Base-by-base conservation (phyloP, 768 basidiomycete genomes). In the Cystoderma amianthinum region DNA sequence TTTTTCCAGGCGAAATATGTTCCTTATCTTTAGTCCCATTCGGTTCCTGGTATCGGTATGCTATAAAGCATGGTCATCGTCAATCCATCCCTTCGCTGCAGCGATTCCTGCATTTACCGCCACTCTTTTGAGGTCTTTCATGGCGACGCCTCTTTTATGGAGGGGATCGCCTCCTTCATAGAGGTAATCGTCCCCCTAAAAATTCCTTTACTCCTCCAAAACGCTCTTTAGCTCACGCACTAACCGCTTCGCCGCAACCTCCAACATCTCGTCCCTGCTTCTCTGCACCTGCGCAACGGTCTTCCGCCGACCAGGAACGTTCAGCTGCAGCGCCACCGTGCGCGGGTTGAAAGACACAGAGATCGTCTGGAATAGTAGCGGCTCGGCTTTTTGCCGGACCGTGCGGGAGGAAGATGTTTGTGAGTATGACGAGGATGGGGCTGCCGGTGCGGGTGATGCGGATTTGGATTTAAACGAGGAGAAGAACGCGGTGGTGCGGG, bases 401-500 rank as follows among this genome's bases (percentile, higher is more conserved):
- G 25, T 28, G 17, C 18, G 9, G 7, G 12, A 15, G 7, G 34
- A 7, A 9, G 34, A 19, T n/a, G 34, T 9, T 17, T 7, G 7
- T 6, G 12, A 19, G 17, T 15, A n/a, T 19, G 12, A n/a, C 9
- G 34, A 36, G 18, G 34, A 16, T 9, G 34, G 34, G 9, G 12
- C 9, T 6, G 34, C 9, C 7, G 34, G 18, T 15, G n/a, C 18
- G 16, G 34, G 18, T 7, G 39, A 39, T 23, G 11, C 10, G 15
- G 34, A 10, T 18, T 20, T n/a, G 41, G 32, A 11, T 33, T 15
- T 6, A 15, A 39, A 42, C 24, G 38, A 38, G 16, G 13, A 16
- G 25, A 41, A 41, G 23, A 36, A 13, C 9, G 41, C 37, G 25
- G 38, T 21, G 19, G 19, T 16, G 45, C 43, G 18, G 48, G 32